phyloP scores from a whole-genome alignment of 345 rosid species.

The Diplotaxis tenuifolia region DNA sequence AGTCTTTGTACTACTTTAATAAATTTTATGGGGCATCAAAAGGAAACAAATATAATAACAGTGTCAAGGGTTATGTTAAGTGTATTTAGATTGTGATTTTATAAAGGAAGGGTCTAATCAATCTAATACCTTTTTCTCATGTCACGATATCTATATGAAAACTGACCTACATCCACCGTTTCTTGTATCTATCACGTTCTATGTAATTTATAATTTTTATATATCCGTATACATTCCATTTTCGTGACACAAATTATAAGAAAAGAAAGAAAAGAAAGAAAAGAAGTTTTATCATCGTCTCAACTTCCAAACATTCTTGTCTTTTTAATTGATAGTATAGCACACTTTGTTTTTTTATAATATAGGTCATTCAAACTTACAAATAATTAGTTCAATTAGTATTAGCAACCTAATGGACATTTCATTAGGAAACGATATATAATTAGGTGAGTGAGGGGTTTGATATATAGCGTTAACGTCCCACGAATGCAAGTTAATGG shows the following conservation, averaged over 20 bases:
- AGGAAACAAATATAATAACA: background rate
- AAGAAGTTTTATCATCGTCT: background rate
- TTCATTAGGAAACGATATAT: background rate
- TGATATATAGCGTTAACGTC: conserved; percentile 12
- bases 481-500: conserved; percentile 9
- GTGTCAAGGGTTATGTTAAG: conserved; percentile 18
- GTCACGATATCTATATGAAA: conserved; percentile 22
- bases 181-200: background rate
- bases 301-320: background rate
- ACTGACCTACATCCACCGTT: background rate
- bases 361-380: background rate
- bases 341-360: background rate
- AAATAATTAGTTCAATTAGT: background rate
- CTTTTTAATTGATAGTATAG: background rate
- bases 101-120: conserved; percentile 22
- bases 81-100: conserved; percentile 3
- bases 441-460: conserved; percentile 14
- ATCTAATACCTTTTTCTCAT: conserved; percentile 1
- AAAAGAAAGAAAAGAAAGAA: background rate
- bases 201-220: background rate
- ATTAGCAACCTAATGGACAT: background rate
- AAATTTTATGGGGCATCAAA: background rate
- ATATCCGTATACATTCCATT: background rate
- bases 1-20: background rate
- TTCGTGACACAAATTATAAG: background rate